Conservation (phyloP, 2,329 filamentous ascomycete species). For the Venturia effusa region DNA sequence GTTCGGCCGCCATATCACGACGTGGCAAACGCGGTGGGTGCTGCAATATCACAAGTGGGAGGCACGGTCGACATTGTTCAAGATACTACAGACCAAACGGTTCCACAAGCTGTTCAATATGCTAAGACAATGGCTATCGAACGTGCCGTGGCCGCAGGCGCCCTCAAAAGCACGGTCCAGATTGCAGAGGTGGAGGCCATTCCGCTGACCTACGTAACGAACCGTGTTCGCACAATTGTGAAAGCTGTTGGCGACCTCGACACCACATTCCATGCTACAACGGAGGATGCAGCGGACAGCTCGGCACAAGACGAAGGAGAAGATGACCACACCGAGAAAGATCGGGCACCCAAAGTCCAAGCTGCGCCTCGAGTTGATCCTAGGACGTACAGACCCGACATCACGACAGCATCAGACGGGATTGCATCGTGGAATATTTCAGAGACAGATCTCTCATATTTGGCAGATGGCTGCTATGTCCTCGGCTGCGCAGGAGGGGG, state of each 20-base stretch:
- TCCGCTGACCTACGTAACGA: slow-evolving; percentile 43
- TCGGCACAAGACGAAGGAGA: slow-evolving; percentile 12
- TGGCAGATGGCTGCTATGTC: slow-evolving; percentile 37
- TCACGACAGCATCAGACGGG: slow-evolving; percentile 18
- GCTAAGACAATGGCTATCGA: slow-evolving; percentile 30
- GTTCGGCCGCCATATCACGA: slow-evolving; percentile 46
- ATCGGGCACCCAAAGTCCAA: neutral
- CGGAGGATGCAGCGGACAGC: slow-evolving; percentile 6
- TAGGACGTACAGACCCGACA: slow-evolving; percentile 29
- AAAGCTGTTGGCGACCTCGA: slow-evolving; percentile 45
- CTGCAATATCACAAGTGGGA: slow-evolving; percentile 13
- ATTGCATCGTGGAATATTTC: slow-evolving; percentile 33
- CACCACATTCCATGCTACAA: slow-evolving; percentile 11
- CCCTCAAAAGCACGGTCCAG: slow-evolving; percentile 31
- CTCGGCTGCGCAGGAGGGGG: slow-evolving; percentile 39
- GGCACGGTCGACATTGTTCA: slow-evolving; percentile 23
- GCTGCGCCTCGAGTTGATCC: slow-evolving; percentile 17
- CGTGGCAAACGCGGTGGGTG: slow-evolving; percentile 54
- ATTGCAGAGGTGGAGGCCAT: slow-evolving; percentile 44
- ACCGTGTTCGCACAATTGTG: slow-evolving; percentile 41
- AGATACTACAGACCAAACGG: slow-evolving; percentile 28
- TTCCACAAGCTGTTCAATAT: slow-evolving; percentile 11
- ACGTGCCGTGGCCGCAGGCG: slow-evolving; percentile 36
- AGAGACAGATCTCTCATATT: slow-evolving; percentile 34
- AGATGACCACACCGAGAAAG: slow-evolving; percentile 9